Base-by-base conservation (phyloP, 805 yeast genomes). In the Cyberlindnera mycetangii region DNA sequence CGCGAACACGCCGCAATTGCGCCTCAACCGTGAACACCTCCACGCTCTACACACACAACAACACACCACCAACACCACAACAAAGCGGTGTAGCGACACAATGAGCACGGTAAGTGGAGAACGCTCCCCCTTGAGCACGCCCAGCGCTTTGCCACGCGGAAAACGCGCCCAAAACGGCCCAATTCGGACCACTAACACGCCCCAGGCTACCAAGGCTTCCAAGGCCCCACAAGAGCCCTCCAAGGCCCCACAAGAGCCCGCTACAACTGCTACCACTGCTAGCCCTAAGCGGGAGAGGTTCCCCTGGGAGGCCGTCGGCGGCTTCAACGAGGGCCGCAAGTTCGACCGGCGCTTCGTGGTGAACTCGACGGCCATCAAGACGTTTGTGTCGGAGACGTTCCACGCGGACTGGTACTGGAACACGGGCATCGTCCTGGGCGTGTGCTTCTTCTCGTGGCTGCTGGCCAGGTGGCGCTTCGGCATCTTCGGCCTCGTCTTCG, bases 321-420 rank as follows among this genome's bases (percentile, higher is more conserved):
- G 51, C 7, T 60, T 53, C 38, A 58, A 56, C 40, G 60, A 55
- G 39, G 54, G 56, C 25, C 48, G 47, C 32, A 49, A 44, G 37
- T 58, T 57, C 37, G 56, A 56, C 45, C 47, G 44, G 32, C 39
- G 54, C n/a, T 53, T 57, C 37, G 34, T 60, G 11, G 44, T 49
- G 21, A 55, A 56, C 32, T 56, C 73, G 22, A 65, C 67, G 24
- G 60, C 66, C 3, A 64, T 84, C 33, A 80, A 79, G 57, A 69
- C 75, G 15, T 86, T 82, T 51, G 78, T 86, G 32, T 59, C 73
- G 40, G 93, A 86, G 62, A 83, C 76, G 44, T 83, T 83, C 56
- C 80, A 74, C 53, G 78, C 83, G 12, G 95, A 86, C 62, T 74
- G 82, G 71, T 85, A 81, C 63, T 79, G 80, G 76, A 85, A 85